These are phyloP conservation scores for Fusarium camptoceras DNA, from an alignment of 2,329 filamentous ascomycete species.

Conservation along the genomic window DNA sequence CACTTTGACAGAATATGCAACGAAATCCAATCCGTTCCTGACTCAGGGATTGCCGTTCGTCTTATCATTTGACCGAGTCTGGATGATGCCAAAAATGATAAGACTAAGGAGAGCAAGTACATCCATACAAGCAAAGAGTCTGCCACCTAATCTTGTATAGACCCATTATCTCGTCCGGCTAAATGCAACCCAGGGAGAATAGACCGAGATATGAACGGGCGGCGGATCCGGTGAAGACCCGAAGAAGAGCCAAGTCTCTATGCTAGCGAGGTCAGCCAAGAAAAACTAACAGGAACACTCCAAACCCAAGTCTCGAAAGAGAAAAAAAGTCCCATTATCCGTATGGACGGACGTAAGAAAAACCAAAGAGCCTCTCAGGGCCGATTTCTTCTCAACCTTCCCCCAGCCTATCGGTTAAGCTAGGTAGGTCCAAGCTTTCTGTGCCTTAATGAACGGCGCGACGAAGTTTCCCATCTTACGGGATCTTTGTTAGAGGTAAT, in stretches of 20 bases:
- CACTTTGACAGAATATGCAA: slow-evolving; percentile 9
- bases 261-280: slow-evolving; percentile 19
- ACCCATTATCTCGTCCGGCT: slow-evolving; percentile 38
- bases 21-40: slow-evolving; percentile 10
- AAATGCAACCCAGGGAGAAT: slow-evolving; percentile 40
- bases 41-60: slow-evolving; percentile 5
- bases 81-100: neutral
- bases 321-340: neutral
- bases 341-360: neutral
- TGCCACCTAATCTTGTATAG: slow-evolving; percentile 21
- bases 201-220: slow-evolving; percentile 45
- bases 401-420: neutral
- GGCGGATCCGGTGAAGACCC: slow-evolving; percentile 40
- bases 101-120: neutral
- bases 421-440: slow-evolving; percentile 24
- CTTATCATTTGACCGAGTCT: slow-evolving; percentile 14
- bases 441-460: slow-evolving; percentile 19
- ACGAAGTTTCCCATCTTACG: slow-evolving; percentile 4
- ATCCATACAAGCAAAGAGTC: slow-evolving; percentile 9
- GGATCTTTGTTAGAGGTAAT: neutral
- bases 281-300: slow-evolving; percentile 32
- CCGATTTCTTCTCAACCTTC: slow-evolving; percentile 2
- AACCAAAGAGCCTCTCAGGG: slow-evolving; percentile 10
- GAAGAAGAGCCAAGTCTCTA: slow-evolving; percentile 27
- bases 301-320: slow-evolving; percentile 30